Evolutionary conservation across 768 basidiomycete species (phyloP).

Genomic region (Neoboletus subvelutipes): DNA sequence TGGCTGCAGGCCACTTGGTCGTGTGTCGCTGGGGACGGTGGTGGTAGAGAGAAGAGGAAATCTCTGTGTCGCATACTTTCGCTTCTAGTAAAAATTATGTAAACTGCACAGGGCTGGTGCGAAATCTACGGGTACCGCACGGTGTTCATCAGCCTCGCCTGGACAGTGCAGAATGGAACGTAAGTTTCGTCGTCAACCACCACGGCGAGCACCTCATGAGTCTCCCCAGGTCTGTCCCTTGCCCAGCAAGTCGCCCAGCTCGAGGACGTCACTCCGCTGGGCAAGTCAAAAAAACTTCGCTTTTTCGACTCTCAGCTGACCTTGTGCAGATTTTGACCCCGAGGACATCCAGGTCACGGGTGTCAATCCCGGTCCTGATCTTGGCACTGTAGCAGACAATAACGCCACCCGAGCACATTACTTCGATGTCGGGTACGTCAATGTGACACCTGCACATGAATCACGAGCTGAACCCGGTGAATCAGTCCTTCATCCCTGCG

Average conservation of each 20-base stretch:
- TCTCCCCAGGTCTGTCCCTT: constrained; percentile 50
- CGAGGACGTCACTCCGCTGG: constrained; percentile 65
- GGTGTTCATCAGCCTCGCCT: background rate
- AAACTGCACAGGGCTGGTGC: constrained; percentile 20
- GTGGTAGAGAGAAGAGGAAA: constrained; percentile 28
- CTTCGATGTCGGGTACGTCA: constrained; percentile 71
- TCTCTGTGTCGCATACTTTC: constrained; percentile 18
- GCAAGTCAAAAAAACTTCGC: constrained; percentile 42
- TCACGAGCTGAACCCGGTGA: constrained; percentile 2
- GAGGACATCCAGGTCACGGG: constrained; percentile 58
- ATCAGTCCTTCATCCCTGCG: constrained; percentile 69
- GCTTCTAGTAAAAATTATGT: constrained; percentile 34
- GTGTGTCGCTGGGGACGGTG: constrained; percentile 34
- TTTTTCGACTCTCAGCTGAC: constrained; percentile 8
- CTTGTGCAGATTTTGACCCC: constrained; percentile 63
- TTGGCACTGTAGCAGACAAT: constrained; percentile 29
- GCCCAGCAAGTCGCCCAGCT: constrained; percentile 83
- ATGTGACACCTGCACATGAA: constrained; percentile 22
- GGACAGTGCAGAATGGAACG: constrained; percentile 24
- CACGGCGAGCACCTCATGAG: constrained; percentile 4
- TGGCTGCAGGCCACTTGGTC: constrained; percentile 32
- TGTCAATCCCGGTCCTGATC: constrained; percentile 39
- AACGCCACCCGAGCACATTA: constrained; percentile 70
- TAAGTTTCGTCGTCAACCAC: constrained; percentile 17
- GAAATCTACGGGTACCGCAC: background rate